Conservation (phyloP, 106 monocot genomes). For the Platanthera zijinensis region DNA sequence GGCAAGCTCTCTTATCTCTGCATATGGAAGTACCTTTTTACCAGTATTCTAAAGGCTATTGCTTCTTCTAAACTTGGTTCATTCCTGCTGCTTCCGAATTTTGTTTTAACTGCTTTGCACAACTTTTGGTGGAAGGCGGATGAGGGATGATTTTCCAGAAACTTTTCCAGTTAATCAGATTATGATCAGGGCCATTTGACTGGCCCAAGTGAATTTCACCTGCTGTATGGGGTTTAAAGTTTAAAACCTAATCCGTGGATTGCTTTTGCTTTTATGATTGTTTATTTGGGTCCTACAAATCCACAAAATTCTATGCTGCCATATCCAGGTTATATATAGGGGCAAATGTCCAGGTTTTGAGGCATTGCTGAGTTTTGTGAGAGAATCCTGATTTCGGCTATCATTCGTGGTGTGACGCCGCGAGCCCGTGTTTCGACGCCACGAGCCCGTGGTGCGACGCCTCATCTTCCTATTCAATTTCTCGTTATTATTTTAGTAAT, state of each 20-base stretch:
- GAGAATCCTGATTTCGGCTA: too few relatives aligned
- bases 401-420: too few relatives aligned
- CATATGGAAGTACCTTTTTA: background rate
- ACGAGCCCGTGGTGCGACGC: too few relatives aligned
- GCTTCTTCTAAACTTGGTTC: background rate
- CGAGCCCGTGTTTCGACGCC: too few relatives aligned
- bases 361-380: too few relatives aligned
- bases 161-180: background rate
- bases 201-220: background rate
- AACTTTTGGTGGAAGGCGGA: background rate
- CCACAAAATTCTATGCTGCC: too few relatives aligned
- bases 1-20: slow-evolving; percentile 28
- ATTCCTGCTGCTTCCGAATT: background rate
- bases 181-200: background rate
- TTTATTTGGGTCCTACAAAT: background rate
- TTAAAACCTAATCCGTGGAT: background rate
- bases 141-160: background rate
- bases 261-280: background rate
- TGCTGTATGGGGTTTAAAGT: background rate
- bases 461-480: too few relatives aligned
- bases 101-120: background rate
- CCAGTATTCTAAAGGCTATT: background rate
- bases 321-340: too few relatives aligned
- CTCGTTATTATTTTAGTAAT: too few relatives aligned
- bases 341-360: too few relatives aligned